phyloP scores from a whole-genome alignment of 2,329 filamentous ascomycete species.

The Helminthosporium solani region DNA sequence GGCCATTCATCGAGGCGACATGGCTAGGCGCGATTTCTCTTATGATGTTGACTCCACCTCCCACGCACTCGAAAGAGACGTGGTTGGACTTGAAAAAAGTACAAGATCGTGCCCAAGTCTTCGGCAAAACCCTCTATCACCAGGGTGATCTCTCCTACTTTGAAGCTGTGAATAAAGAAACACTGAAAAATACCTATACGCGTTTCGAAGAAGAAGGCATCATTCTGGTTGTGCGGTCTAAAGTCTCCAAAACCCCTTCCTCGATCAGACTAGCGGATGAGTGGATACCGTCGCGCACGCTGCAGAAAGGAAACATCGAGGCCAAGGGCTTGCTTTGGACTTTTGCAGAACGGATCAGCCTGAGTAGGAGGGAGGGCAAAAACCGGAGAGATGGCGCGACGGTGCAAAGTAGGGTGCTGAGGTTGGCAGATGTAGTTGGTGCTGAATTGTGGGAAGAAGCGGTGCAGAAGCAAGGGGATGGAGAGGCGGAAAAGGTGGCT shows the following conservation, averaged over 20 bases:
- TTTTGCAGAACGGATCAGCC: conserved; percentile 85
- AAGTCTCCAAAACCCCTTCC: conserved; percentile 61
- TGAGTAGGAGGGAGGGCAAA: conserved; percentile 85
- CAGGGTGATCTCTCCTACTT: conserved; percentile 97
- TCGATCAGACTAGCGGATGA: conserved; percentile 69
- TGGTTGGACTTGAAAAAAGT: conserved; percentile 80
- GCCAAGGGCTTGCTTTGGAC: conserved; percentile 82
- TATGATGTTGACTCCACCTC: conserved; percentile 79
- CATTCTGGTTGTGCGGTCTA: conserved; percentile 67
- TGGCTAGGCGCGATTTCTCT: conserved; percentile 91
- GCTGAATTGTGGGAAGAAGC: conserved; percentile 62
- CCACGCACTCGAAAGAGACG: conserved; percentile 58
- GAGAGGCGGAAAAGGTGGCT: conserved; percentile 10
- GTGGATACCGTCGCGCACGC: conserved; percentile 67
- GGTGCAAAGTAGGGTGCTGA: conserved; percentile 77
- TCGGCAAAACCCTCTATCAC: conserved; percentile 95
- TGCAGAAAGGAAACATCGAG: conserved; percentile 60
- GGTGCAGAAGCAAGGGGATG: conserved; percentile 12
- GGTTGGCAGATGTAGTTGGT: conserved; percentile 73
- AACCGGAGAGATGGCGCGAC: conserved; percentile 92
- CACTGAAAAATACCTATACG: conserved; percentile 86
- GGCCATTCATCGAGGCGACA: conserved; percentile 93
- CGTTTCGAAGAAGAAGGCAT: conserved; percentile 91
- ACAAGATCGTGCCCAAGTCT: conserved; percentile 75
- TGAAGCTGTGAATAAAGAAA: conserved; percentile 97